Evolutionary conservation across 768 basidiomycete species (phyloP).

Genomic region (Lactarius akahatsu): DNA sequence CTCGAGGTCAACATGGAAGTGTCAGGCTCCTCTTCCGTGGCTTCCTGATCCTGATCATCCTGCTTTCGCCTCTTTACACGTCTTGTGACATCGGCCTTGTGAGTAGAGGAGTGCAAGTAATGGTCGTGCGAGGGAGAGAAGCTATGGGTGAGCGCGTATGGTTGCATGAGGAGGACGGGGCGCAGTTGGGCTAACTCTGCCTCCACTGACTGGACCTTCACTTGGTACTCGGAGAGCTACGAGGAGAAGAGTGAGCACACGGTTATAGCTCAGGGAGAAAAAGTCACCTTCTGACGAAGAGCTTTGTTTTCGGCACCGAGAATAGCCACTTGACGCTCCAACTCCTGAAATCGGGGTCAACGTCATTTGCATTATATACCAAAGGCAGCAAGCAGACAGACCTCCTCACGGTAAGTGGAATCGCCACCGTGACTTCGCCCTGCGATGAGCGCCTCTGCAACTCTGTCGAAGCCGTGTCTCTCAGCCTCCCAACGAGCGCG

Average conservation of each 20-base stretch:
- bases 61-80: slow-evolving; percentile 27
- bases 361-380: background rate
- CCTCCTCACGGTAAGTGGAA: slow-evolving; percentile 44
- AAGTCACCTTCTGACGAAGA: slow-evolving; percentile 57
- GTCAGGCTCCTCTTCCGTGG: slow-evolving; percentile 30
- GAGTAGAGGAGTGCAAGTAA: slow-evolving; percentile 28
- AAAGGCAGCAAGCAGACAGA: slow-evolving; percentile 33
- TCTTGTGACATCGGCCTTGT: slow-evolving; percentile 6
- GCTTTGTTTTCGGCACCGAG: slow-evolving; percentile 61
- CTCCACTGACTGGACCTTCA: slow-evolving; percentile 56
- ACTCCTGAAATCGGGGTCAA: slow-evolving; percentile 44
- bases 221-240: slow-evolving; percentile 59
- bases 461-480: slow-evolving; percentile 61
- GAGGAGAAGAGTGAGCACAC: slow-evolving; percentile 14
- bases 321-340: slow-evolving; percentile 48
- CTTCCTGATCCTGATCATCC: slow-evolving; percentile 35
- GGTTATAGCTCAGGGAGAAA: background rate
- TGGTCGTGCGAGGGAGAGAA: slow-evolving; percentile 31
- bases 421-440: slow-evolving; percentile 45
- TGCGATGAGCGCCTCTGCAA: slow-evolving; percentile 62
- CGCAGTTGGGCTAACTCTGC: slow-evolving; percentile 62
- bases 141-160: slow-evolving; percentile 36
- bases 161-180: slow-evolving; percentile 68
- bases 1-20: slow-evolving; percentile 33
- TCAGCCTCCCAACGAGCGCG: slow-evolving; percentile 62